Percentiles rank a stretch among this genome's conserved stretches.
phyloP scores from a whole-genome alignment of 352 stramenopile genomes.

The Thalassiosira tumida region DNA sequence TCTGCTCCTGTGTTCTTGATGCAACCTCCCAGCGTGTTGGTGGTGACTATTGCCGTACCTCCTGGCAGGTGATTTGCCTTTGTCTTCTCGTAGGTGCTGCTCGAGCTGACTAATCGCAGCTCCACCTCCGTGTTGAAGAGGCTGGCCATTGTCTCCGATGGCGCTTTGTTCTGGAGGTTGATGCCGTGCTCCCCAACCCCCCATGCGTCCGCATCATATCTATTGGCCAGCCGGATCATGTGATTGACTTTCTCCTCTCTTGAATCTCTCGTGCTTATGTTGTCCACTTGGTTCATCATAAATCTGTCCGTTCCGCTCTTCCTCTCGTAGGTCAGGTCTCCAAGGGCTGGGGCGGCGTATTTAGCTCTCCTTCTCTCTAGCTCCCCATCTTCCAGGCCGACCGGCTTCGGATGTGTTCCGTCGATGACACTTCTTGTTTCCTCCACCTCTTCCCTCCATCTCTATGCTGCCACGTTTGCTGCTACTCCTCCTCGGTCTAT shows the following conservation, averaged over 20 bases:
- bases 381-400: background rate
- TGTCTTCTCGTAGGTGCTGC: background rate
- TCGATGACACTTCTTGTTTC: background rate
- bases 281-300: conserved; percentile 23
- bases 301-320: background rate
- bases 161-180: background rate
- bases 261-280: background rate
- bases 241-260: background rate
- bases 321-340: background rate
- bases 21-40: background rate
- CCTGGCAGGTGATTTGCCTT: background rate
- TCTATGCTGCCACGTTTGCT: too few relatives aligned
- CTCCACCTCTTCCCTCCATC: background rate
- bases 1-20: conserved; percentile 10
- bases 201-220: conserved; percentile 3
- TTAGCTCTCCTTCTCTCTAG: background rate
- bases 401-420: background rate
- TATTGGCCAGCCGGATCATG: background rate
- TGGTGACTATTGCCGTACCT: conserved; percentile 6
- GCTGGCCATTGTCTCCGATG: conserved; percentile 4
- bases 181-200: background rate
- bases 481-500: too few relatives aligned
- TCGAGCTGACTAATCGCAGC: background rate
- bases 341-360: background rate
- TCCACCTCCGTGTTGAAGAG: conserved; percentile 34